Conservation (phyloP, 2,329 filamentous ascomycete species). For the Lecanicillium sp. region DNA sequence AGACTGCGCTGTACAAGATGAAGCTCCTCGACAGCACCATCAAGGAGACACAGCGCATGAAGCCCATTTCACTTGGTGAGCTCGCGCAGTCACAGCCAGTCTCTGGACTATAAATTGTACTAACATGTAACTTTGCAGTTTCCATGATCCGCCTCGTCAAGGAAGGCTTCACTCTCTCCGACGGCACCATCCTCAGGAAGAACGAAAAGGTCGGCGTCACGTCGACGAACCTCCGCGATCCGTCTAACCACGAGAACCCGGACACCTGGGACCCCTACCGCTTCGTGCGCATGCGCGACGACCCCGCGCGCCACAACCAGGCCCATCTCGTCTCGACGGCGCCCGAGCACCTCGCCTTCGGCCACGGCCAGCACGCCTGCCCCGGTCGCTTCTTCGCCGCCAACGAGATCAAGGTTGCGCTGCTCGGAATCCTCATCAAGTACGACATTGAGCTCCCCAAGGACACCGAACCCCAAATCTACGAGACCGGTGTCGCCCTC, state of each 20-base stretch:
- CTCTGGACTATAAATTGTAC: too few species aligned
- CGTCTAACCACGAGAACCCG: constrained; percentile 30
- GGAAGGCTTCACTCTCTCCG: constrained; percentile 12
- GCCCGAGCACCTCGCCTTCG: constrained; percentile 43
- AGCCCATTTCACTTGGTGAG: constrained; percentile 30
- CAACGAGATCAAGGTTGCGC: constrained; percentile 45
- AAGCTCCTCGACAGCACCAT: constrained; percentile 44
- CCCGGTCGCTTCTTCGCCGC: constrained; percentile 49
- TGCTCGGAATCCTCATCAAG: constrained; percentile 42
- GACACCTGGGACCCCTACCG: constrained; percentile 40
- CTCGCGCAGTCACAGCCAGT: not conserved
- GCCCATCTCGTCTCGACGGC: constrained; percentile 44
- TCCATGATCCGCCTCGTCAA: constrained; percentile 12
- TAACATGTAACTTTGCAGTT: not conserved
- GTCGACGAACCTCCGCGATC: not conserved
- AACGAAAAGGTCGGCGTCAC: constrained; percentile 6
- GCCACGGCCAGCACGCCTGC: constrained; percentile 48
- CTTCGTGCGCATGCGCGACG: constrained; percentile 35
- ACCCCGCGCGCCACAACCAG: constrained; percentile 22
- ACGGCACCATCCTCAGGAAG: constrained; percentile 13
- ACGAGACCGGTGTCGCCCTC: constrained; percentile 6
- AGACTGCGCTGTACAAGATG: constrained; percentile 36
- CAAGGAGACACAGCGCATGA: constrained; percentile 43
- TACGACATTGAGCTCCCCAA: constrained; percentile 40
- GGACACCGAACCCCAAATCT: not conserved